These are phyloP conservation scores for Taxillus chinensis DNA, from an alignment of 164 flowering plant species.

Conservation along the genomic window DNA sequence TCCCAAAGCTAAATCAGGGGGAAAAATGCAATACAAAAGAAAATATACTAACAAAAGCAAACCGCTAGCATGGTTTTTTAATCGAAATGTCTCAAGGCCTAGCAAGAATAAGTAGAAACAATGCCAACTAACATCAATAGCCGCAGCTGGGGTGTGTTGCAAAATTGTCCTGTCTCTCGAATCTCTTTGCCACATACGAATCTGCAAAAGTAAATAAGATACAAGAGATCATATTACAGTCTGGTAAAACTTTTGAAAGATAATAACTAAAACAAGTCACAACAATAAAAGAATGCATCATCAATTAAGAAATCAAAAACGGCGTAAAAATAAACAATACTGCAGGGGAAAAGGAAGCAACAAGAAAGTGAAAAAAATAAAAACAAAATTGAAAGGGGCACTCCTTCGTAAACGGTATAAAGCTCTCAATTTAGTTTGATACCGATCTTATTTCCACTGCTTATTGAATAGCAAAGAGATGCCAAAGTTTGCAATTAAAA, in stretches of 20 bases:
- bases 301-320: too few species aligned
- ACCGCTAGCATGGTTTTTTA: neutral
- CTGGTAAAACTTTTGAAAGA: neutral
- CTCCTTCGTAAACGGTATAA: too few species aligned
- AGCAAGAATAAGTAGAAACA: constrained; percentile 3
- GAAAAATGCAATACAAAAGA: neutral
- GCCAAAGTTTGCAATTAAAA: too few species aligned
- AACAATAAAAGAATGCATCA: neutral
- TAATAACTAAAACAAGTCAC: neutral
- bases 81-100: neutral
- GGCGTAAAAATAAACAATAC: neutral
- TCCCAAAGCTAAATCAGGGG: too few species aligned
- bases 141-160: constrained; percentile 95
- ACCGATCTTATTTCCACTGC: too few species aligned
- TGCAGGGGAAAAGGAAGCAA: too few species aligned
- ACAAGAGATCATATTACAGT: neutral
- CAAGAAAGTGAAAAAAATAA: too few species aligned
- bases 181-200: constrained; percentile 89
- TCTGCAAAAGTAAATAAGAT: constrained; percentile 27
- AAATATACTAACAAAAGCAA: neutral
- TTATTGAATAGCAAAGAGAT: too few species aligned
- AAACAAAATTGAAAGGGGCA: too few species aligned
- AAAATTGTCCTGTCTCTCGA: constrained; percentile 74
- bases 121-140: constrained; percentile 79
- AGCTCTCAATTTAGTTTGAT: too few species aligned